Conservation (phyloP, 2,329 filamentous ascomycete genomes). For the Hypoxylon sp. region DNA sequence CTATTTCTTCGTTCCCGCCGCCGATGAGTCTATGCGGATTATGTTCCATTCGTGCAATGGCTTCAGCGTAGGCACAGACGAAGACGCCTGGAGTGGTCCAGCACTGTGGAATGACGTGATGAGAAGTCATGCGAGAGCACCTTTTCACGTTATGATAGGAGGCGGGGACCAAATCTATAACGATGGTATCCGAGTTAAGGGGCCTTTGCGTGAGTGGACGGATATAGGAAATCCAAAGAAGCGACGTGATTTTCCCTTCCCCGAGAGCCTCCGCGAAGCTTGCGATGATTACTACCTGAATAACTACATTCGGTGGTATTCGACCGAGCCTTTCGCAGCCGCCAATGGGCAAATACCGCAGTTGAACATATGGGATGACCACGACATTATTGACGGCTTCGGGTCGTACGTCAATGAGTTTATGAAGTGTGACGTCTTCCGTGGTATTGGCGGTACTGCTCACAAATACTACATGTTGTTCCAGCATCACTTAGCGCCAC, state of each 20-base stretch:
- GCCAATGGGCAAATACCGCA: slow-evolving; percentile 94
- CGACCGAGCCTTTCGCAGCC: slow-evolving; percentile 84
- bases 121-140: slow-evolving; percentile 81
- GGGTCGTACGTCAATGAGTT: slow-evolving; percentile 95
- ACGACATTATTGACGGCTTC: slow-evolving; percentile 93
- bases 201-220: slow-evolving; percentile 87
- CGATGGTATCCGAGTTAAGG: slow-evolving; percentile 88
- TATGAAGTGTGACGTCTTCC: slow-evolving; percentile 93
- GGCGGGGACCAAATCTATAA: slow-evolving; percentile 98
- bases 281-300: slow-evolving; percentile 93
- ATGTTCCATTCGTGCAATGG: slow-evolving; percentile 99
- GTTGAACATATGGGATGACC: slow-evolving; percentile 98
- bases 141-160: slow-evolving; percentile 96
- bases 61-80: slow-evolving; percentile 82
- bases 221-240: slow-evolving; percentile 86
- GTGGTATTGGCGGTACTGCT: slow-evolving; percentile 89
- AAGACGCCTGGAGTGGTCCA: slow-evolving; percentile 89
- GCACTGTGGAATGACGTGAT: slow-evolving; percentile 95
- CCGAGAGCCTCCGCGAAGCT: slow-evolving; percentile 82
- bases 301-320: slow-evolving; percentile 89
- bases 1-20: slow-evolving; percentile 87
- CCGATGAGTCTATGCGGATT: slow-evolving; percentile 91
- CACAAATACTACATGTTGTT: slow-evolving; percentile 99
- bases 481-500: slow-evolving; percentile 92
- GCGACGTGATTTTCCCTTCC: slow-evolving; percentile 84